A percentile compares a stretch with the other conserved stretches of the same genome.
Evolutionary conservation across 1,139 yeast genomes (phyloP).

Genomic region (Taphrina sp.): DNA sequence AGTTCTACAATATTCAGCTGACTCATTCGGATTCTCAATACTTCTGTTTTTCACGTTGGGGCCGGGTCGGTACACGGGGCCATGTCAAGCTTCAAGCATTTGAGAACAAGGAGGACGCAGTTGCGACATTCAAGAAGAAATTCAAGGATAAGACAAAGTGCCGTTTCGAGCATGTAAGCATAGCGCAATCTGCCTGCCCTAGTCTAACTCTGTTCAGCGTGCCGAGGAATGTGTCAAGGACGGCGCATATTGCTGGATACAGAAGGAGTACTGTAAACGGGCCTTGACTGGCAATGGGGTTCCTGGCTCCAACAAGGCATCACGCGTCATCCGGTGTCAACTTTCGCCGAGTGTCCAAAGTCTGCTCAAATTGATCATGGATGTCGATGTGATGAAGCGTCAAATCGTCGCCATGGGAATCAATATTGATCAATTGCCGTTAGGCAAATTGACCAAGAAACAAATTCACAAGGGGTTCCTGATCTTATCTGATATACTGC

Average conservation of each 20-base stretch:
- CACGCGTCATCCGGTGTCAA: neutral
- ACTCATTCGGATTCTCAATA: neutral
- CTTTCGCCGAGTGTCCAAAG: constrained; percentile 1
- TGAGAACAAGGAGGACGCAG: neutral
- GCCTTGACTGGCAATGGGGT: too few relatives aligned
- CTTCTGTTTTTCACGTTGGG: constrained; percentile 14
- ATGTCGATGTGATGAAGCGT: constrained; percentile 11
- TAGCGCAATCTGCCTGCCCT: too few relatives aligned
- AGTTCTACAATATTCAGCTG: constrained; percentile 17
- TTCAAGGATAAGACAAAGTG: constrained; percentile 17
- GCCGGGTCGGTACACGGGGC: constrained; percentile 18
- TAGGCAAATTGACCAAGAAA: constrained; percentile 18
- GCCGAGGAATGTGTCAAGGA: too few relatives aligned
- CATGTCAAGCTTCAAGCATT: neutral
- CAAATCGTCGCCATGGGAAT: constrained; percentile 13
- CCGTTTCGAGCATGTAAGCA: constrained; percentile 8
- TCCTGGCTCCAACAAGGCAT: neutral
- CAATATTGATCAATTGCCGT: constrained; percentile 12
- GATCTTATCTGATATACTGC: constrained; percentile 2
- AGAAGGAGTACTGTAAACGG: constrained; percentile 10
- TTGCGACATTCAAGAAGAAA: neutral
- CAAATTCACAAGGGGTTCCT: constrained; percentile 12
- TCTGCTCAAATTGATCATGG: constrained; percentile 12
- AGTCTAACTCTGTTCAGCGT: too few relatives aligned
- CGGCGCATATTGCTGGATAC: constrained; percentile 1